phyloP scores from a whole-genome alignment of 2,329 filamentous ascomycete genomes.

The Diplodia seriata region DNA sequence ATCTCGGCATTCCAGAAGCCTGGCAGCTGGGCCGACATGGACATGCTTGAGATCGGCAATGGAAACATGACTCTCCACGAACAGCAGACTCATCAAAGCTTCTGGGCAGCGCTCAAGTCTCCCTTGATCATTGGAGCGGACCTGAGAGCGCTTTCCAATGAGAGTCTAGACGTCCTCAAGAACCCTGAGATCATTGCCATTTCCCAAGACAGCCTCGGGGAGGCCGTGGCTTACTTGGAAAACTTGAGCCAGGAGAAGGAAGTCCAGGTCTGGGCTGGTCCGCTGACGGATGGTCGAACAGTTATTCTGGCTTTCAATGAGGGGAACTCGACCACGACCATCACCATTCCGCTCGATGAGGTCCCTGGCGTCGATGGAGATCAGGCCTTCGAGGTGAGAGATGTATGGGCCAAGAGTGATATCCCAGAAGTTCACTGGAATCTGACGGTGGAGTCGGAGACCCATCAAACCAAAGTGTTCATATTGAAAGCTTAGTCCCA shows the following conservation, averaged over 20 bases:
- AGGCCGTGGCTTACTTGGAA: not conserved
- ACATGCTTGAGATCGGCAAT: slow-evolving; percentile 57
- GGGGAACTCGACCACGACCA: not conserved
- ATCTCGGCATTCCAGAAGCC: slow-evolving; percentile 43
- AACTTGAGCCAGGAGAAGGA: not conserved
- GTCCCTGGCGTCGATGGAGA: not conserved
- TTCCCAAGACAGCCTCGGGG: slow-evolving; percentile 52
- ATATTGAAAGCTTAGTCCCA: not conserved
- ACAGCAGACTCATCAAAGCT: slow-evolving; percentile 52
- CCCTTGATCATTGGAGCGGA: slow-evolving; percentile 59
- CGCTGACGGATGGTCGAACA: not conserved
- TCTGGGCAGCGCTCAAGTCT: slow-evolving; percentile 61
- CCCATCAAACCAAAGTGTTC: not conserved
- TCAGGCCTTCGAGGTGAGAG: not conserved
- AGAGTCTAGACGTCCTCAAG: slow-evolving; percentile 52
- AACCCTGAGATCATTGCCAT: slow-evolving; percentile 52
- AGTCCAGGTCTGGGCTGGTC: not conserved
- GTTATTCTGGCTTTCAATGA: not conserved
- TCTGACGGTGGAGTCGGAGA: not conserved
- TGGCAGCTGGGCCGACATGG: slow-evolving; percentile 35
- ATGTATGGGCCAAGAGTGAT: not conserved
- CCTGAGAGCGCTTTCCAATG: slow-evolving; percentile 40
- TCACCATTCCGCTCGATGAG: not conserved
- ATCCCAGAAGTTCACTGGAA: not conserved
- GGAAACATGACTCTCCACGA: slow-evolving; percentile 51